These are phyloP conservation scores for Litsea cubeba DNA, from an alignment of 164 flowering plant genomes.

Conservation along the genomic window DNA sequence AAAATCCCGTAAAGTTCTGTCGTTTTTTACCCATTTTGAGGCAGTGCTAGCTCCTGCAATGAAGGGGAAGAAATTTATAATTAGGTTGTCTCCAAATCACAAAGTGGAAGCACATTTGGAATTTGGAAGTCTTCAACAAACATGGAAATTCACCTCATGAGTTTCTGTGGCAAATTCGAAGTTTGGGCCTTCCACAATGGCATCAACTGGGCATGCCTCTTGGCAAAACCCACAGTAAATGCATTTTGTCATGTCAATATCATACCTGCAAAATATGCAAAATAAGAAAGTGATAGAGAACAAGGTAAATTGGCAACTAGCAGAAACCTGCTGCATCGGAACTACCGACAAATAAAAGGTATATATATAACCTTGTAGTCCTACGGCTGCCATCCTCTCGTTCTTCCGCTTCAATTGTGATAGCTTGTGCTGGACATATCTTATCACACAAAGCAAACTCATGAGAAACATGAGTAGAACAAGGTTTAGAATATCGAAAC, in stretches of 20 bases:
- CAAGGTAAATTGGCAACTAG: conserved; percentile 1
- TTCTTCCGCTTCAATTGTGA: conserved; percentile 98
- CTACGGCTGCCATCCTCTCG: conserved; percentile 99
- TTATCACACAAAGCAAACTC: conserved; percentile 20
- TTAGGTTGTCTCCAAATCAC: not conserved
- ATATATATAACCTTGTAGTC: conserved; percentile 65
- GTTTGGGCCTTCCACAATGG: conserved; percentile 99
- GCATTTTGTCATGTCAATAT: conserved; percentile 99
- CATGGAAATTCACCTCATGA: conserved; percentile 64
- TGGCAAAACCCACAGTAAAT: conserved; percentile 99
- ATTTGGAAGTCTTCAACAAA: not conserved
- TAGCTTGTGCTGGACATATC: conserved; percentile 99
- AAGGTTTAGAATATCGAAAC: not conserved
- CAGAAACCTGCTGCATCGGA: not conserved
- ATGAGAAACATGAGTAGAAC: not conserved
- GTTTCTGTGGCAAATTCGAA: conserved; percentile 98
- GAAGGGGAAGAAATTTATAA: not conserved
- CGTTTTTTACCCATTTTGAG: too few species aligned
- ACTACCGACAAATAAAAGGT: conserved; percentile 1
- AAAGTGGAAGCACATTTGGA: not conserved
- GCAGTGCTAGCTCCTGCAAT: conserved; percentile 85
- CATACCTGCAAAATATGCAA: conserved; percentile 56
- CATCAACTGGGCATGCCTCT: conserved; percentile 99
- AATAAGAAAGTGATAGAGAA: conserved; percentile 1
- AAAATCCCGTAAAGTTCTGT: too few species aligned